phyloP scores from a whole-genome alignment of 2,329 filamentous ascomycete genomes.

The Verticillium nonalfalfae region DNA sequence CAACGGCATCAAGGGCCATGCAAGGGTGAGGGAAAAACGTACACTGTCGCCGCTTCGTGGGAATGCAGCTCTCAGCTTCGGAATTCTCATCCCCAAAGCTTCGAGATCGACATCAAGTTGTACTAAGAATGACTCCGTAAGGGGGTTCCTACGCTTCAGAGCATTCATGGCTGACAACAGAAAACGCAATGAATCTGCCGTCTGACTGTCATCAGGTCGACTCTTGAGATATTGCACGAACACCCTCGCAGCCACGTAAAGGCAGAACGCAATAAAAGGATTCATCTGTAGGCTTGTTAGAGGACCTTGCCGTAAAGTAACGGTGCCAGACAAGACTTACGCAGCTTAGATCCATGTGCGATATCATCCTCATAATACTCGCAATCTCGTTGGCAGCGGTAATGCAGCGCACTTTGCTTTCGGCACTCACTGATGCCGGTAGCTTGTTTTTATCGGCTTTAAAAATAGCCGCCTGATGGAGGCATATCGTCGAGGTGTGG shows the following conservation, averaged over 20 bases:
- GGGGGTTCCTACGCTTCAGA: conserved; percentile 77
- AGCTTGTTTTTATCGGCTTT: conserved; percentile 88
- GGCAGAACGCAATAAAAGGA: conserved; percentile 88
- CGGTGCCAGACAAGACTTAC: conserved; percentile 45
- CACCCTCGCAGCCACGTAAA: conserved; percentile 92
- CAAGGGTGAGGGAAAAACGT: conserved; percentile 20
- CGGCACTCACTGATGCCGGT: conserved; percentile 68
- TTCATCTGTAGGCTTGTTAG: conserved; percentile 62
- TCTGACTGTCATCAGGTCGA: conserved; percentile 75
- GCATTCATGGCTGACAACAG: conserved; percentile 86
- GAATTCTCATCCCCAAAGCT: conserved; percentile 57
- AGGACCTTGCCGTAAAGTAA: not conserved
- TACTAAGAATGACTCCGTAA: conserved; percentile 91
- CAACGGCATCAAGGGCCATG: not conserved
- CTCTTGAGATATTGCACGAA: conserved; percentile 97
- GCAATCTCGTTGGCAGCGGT: conserved; percentile 91
- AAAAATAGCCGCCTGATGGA: conserved; percentile 98
- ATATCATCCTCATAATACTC: conserved; percentile 91
- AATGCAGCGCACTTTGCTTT: conserved; percentile 90
- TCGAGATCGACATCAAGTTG: conserved; percentile 91
- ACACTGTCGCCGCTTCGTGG: conserved; percentile 46
- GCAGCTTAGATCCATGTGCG: conserved; percentile 75
- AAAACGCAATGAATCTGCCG: conserved; percentile 78
- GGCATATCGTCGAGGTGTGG: conserved; percentile 89
- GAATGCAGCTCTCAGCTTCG: conserved; percentile 48